A percentile compares a stretch with the other conserved stretches of the same genome.
These are phyloP conservation scores for Triticum timopheevii DNA, from an alignment of 176 grass and related monocot species.

Conservation along the genomic window DNA sequence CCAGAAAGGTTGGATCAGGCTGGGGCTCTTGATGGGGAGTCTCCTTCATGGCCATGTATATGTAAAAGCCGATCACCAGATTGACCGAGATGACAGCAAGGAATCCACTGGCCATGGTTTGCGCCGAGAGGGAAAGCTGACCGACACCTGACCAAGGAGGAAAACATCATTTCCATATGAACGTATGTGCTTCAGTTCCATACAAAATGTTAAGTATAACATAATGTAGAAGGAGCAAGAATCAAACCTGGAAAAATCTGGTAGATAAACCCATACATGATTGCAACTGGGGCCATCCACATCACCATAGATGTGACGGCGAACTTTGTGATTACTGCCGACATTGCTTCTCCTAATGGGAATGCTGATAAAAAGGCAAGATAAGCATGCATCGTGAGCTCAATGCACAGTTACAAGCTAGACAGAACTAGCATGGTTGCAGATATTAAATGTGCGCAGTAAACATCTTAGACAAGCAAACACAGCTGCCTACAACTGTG, in stretches of 20 bases:
- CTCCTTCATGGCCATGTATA: constrained; percentile 87
- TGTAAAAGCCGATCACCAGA: constrained; percentile 77
- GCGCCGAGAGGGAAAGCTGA: constrained; percentile 61
- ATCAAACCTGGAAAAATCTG: constrained; percentile 74
- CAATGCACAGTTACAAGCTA: not conserved
- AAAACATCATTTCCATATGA: not conserved
- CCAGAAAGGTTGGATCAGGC: constrained; percentile 87
- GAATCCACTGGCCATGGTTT: constrained; percentile 81
- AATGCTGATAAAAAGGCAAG: constrained; percentile 4
- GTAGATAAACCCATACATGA: constrained; percentile 81
- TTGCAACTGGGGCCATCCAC: constrained; percentile 78
- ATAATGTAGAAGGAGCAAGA: not conserved
- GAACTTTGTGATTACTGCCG: constrained; percentile 73
- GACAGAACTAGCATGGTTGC: not conserved
- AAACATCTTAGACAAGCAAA: not conserved
- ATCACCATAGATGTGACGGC: constrained; percentile 74
- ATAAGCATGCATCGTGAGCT: not conserved
- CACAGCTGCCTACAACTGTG: not conserved
- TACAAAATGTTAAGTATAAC: not conserved
- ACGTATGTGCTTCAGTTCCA: not conserved
- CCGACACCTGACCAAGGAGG: constrained; percentile 34
- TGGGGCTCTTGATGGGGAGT: constrained; percentile 51
- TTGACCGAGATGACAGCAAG: constrained; percentile 88
- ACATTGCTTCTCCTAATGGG: constrained; percentile 45
- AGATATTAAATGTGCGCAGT: not conserved